A percentile compares a stretch with the other conserved stretches of the same genome.
phyloP scores from a whole-genome alignment of 2,329 filamentous ascomycete genomes.

The Fusarium lateritium region DNA sequence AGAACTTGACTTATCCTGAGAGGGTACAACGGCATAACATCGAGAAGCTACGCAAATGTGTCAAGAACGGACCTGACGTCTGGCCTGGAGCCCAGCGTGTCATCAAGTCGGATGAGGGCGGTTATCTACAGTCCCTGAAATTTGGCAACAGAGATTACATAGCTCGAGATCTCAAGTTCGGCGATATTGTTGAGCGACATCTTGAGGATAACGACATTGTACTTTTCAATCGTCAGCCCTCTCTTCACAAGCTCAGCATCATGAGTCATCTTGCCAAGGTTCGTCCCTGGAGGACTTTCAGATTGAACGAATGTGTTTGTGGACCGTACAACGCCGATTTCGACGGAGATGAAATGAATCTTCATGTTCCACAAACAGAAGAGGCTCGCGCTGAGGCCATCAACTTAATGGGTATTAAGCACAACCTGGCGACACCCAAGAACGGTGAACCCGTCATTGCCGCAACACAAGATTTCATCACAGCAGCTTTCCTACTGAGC shows the following conservation, averaged over 20 bases:
- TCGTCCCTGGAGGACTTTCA: constrained; percentile 94
- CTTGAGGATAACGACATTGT: constrained; percentile 96
- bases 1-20: constrained; percentile 96
- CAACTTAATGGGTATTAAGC: constrained; percentile 96
- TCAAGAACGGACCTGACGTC: constrained; percentile 80
- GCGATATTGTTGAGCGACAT: constrained; percentile 94
- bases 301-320: constrained; percentile 98
- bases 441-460: constrained; percentile 99
- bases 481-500: constrained; percentile 90
- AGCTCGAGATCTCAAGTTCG: constrained; percentile 82
- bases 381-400: constrained; percentile 96
- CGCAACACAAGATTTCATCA: constrained; percentile 99
- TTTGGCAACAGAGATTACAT: constrained; percentile 79
- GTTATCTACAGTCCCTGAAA: constrained; percentile 81
- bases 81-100: constrained; percentile 93
- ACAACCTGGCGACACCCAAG: constrained; percentile 95
- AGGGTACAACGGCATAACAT: constrained; percentile 88
- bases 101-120: constrained; percentile 77
- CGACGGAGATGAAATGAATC: constrained; percentile 98
- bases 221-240: constrained; percentile 97
- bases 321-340: constrained; percentile 99
- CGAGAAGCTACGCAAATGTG: constrained; percentile 80
- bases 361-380: constrained; percentile 98
- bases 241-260: constrained; percentile 98
- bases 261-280: constrained; percentile 96